Evolutionary conservation across 352 stramenopile species (phyloP).

Genomic region (Phytophthora multivora): DNA sequence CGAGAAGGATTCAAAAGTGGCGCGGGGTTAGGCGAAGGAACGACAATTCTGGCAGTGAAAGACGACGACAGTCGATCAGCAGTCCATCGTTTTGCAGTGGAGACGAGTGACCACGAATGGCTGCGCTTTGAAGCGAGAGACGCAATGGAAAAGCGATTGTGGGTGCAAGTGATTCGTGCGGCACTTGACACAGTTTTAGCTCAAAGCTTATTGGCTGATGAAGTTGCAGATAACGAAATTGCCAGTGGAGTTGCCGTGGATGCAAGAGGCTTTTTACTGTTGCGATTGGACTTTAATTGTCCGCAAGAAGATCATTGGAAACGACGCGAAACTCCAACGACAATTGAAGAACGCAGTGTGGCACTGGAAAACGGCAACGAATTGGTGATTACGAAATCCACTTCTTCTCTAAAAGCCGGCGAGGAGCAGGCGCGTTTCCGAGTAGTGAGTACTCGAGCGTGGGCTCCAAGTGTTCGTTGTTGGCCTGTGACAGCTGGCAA

Average conservation of each 20-base stretch:
- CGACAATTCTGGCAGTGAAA: constrained; percentile 45
- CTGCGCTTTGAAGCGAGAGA: constrained; percentile 49
- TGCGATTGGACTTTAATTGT: constrained; percentile 41
- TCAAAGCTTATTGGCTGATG: constrained; percentile 51
- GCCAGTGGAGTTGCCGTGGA: constrained; percentile 2
- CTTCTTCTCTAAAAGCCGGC: constrained; percentile 22
- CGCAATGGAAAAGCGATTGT: constrained; percentile 43
- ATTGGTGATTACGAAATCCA: constrained; percentile 43
- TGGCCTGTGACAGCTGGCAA: constrained; percentile 30
- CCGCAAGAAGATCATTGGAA: constrained; percentile 28
- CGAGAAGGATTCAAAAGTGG: constrained; percentile 64
- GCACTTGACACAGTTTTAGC: constrained; percentile 55
- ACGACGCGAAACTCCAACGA: constrained; percentile 20
- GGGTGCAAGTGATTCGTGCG: constrained; percentile 57
- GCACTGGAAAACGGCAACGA: constrained; percentile 58
- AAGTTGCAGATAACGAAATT: constrained; percentile 4
- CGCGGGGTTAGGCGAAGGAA: constrained; percentile 15
- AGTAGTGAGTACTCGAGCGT: constrained; percentile 50
- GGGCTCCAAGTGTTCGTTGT: constrained; percentile 34
- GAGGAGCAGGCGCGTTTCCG: constrained; percentile 44
- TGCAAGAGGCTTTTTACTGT: constrained; percentile 35
- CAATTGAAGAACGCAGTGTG: constrained; percentile 54
- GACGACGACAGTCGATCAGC: constrained; percentile 20
- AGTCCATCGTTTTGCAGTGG: constrained; percentile 44
- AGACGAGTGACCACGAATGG: constrained; percentile 59